Conservation (phyloP, 2,329 filamentous ascomycete species). For the Aspergillus fischeri region DNA sequence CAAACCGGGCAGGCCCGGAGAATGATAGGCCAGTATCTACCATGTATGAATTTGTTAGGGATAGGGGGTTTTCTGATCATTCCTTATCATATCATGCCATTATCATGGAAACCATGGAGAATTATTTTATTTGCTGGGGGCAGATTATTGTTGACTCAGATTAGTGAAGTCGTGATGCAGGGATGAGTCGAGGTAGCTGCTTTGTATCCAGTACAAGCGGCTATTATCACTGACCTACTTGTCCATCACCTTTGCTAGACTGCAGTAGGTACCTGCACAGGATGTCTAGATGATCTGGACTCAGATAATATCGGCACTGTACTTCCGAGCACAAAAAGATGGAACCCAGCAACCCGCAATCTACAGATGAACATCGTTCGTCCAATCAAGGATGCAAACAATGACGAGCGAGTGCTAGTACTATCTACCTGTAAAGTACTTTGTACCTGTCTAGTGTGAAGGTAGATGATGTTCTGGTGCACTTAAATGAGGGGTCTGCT, state of each 20-base stretch:
- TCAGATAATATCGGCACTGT: neutral
- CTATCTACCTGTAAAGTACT: neutral
- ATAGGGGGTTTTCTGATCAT: neutral
- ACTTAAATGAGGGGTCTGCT: constrained; percentile 1
- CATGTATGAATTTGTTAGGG: neutral
- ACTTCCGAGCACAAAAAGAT: neutral
- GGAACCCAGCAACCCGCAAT: neutral
- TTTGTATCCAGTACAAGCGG: neutral
- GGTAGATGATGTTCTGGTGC: neutral
- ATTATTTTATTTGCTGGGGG: neutral
- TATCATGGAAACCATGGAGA: neutral
- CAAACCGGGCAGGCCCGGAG: neutral
- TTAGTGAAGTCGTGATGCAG: neutral
- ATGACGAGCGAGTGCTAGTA: neutral
- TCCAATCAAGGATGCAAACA: neutral
- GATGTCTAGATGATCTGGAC: neutral
- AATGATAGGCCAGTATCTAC: neutral
- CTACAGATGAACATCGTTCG: neutral
- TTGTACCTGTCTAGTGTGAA: neutral
- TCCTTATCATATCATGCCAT: neutral
- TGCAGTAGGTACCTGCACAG: neutral
- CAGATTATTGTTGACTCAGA: neutral
- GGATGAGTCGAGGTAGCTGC: neutral
- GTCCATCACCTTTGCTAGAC: neutral
- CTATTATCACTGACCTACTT: neutral